A percentile compares a stretch with the other conserved stretches of the same genome.
Conservation (phyloP, 2,329 filamentous ascomycete genomes). For the Ophiocordyceps sinensis region DNA sequence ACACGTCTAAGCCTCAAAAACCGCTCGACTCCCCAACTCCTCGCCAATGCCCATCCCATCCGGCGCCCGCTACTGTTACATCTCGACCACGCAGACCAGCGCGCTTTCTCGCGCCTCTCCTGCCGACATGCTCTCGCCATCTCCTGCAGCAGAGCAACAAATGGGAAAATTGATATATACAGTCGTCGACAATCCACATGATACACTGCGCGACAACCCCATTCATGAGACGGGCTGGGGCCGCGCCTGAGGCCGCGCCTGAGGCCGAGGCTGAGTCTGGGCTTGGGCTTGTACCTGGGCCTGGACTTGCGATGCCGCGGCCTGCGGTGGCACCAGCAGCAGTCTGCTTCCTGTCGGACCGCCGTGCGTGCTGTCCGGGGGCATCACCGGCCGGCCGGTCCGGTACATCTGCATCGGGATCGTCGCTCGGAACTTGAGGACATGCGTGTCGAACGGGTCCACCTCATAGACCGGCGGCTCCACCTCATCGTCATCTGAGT, state of each 20-base stretch:
- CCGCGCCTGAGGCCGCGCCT: conserved; percentile 1
- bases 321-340: conserved; percentile 11
- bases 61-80: conserved; percentile 4
- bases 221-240: conserved; percentile 12
- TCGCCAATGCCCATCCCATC: conserved; percentile 16
- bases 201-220: conserved; percentile 7
- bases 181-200: conserved; percentile 4
- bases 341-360: conserved; percentile 10
- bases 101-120: background rate
- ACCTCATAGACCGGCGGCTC: conserved; percentile 61
- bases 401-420: conserved; percentile 33
- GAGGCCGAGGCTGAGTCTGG: background rate
- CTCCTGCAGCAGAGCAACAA: background rate
- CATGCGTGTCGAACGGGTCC: conserved; percentile 51
- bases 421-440: conserved; percentile 46
- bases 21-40: conserved; percentile 20
- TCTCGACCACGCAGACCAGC: background rate
- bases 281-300: conserved; percentile 1
- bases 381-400: conserved; percentile 20
- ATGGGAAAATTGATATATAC: too few species aligned
- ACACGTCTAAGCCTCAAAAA: conserved; percentile 11
- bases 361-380: conserved; percentile 13
- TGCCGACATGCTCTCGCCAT: background rate
- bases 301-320: conserved; percentile 7
- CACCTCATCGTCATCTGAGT: conserved; percentile 75